A percentile compares a stretch with the other conserved stretches of the same genome.
These are phyloP conservation scores for Dryas octopetala DNA, from an alignment of 306 rosid species.

Conservation along the genomic window DNA sequence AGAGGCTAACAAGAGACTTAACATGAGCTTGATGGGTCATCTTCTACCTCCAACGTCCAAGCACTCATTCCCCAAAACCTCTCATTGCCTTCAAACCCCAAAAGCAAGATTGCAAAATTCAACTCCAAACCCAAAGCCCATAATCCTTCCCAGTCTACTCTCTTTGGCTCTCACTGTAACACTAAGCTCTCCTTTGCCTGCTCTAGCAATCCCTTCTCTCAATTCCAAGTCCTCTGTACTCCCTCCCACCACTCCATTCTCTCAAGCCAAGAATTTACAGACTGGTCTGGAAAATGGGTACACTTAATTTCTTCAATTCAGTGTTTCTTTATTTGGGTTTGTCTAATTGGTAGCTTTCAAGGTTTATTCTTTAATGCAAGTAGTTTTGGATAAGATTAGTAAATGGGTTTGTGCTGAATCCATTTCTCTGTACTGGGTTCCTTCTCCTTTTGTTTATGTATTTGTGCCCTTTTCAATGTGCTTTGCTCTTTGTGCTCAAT, in stretches of 20 bases:
- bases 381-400: neutral
- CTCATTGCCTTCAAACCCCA: slow-evolving; percentile 26
- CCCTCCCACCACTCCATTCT: slow-evolving; percentile 85
- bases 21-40: slow-evolving; percentile 46
- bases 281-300: slow-evolving; percentile 84
- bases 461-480: slow-evolving; percentile 13
- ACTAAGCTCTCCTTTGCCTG: slow-evolving; percentile 62
- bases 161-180: slow-evolving; percentile 63
- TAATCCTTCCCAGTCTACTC: slow-evolving; percentile 52
- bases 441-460: neutral
- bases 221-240: slow-evolving; percentile 50
- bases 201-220: slow-evolving; percentile 71
- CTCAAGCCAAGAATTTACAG: slow-evolving; percentile 69
- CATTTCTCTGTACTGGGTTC: neutral
- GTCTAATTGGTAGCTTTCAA: neutral
- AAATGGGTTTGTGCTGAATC: neutral
- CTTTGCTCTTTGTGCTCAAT: neutral
- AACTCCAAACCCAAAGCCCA: slow-evolving; percentile 22
- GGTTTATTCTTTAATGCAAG: neutral
- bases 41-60: slow-evolving; percentile 40
- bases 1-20: slow-evolving; percentile 23
- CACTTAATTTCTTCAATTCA: neutral
- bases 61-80: slow-evolving; percentile 18
- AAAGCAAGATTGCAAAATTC: slow-evolving; percentile 30
- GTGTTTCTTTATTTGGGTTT: neutral